phyloP scores from a whole-genome alignment of 1,139 yeast species.

The Trichomonascaceae sp. region DNA sequence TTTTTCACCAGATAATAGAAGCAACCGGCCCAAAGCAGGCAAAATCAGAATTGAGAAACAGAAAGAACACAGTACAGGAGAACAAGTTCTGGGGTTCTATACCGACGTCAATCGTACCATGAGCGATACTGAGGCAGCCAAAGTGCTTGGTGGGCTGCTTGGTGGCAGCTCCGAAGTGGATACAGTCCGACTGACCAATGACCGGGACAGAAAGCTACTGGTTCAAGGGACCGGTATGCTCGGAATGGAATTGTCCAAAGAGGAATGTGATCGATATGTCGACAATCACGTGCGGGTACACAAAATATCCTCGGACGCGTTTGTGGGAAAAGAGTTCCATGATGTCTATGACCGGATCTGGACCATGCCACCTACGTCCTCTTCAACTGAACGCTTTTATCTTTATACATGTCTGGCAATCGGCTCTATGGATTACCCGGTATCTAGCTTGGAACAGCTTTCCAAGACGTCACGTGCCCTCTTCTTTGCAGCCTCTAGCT shows the following conservation, averaged over 20 bases:
- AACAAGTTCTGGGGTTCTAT: neutral
- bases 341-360: conserved; percentile 8
- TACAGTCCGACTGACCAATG: neutral
- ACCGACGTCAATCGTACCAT: conserved; percentile 2
- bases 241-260: conserved; percentile 8
- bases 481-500: conserved; percentile 13
- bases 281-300: conserved; percentile 4
- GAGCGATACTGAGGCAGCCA: conserved; percentile 13
- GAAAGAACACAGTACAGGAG: conserved; percentile 6
- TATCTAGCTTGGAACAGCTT: conserved; percentile 4
- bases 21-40: neutral
- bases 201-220: neutral
- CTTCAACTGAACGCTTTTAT: conserved; percentile 11
- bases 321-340: conserved; percentile 9
- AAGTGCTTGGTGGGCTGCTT: conserved; percentile 10
- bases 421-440: conserved; percentile 12
- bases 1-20: conserved; percentile 13
- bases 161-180: neutral
- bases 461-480: conserved; percentile 7
- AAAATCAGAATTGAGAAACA: conserved; percentile 8
- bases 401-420: conserved; percentile 13
- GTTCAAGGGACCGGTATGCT: conserved; percentile 8
- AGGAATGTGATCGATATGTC: conserved; percentile 10
- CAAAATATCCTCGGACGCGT: conserved; percentile 11
- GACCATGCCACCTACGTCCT: conserved; percentile 5